These are phyloP conservation scores for Schrenkiella parvula DNA, from an alignment of 345 rosid species.

Conservation along the genomic window DNA sequence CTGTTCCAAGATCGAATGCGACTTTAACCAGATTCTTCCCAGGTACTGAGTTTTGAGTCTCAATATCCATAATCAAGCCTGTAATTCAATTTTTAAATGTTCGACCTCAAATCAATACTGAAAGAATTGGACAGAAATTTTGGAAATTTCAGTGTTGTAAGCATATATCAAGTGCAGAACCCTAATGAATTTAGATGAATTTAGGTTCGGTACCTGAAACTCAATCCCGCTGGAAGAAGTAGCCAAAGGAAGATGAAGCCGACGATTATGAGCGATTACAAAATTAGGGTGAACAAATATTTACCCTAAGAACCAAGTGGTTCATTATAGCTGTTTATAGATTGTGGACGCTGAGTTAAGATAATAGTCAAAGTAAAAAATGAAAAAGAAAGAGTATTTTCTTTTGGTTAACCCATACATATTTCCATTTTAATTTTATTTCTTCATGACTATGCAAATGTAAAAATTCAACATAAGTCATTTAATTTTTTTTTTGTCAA, in stretches of 20 bases:
- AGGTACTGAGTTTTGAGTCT: slow-evolving; percentile 26
- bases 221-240: neutral
- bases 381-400: too few relatives aligned
- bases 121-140: neutral
- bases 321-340: too few relatives aligned
- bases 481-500: too few relatives aligned
- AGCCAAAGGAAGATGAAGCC: neutral
- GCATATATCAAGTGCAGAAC: neutral
- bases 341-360: too few relatives aligned
- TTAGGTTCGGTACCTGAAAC: neutral
- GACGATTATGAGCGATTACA: neutral
- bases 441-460: too few relatives aligned
- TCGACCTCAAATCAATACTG: neutral
- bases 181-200: neutral
- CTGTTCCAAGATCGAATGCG: slow-evolving; percentile 60
- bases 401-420: too few relatives aligned
- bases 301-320: too few relatives aligned
- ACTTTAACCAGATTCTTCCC: slow-evolving; percentile 42
- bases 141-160: neutral
- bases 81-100: neutral
- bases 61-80: slow-evolving; percentile 47
- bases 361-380: too few relatives aligned
- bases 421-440: too few relatives aligned
- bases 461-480: too few relatives aligned
- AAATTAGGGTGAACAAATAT: neutral